phyloP scores from a whole-genome alignment of 495 filamentous ascomycete species.

The Neurospora tetraspora region DNA sequence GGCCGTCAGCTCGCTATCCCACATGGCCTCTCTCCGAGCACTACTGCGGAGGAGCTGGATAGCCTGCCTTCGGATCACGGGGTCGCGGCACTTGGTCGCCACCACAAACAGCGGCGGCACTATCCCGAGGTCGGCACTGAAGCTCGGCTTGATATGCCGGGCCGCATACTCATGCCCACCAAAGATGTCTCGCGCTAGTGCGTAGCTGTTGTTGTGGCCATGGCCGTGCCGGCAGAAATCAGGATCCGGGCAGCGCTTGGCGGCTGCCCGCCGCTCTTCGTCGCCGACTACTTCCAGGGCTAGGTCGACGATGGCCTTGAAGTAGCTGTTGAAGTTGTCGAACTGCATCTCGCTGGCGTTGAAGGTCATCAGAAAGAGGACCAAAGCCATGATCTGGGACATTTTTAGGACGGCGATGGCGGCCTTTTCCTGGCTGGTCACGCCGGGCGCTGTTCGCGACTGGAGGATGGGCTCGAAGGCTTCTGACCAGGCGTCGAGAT shows the following conservation, averaged over 20 bases:
- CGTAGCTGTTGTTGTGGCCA: conserved; percentile 7
- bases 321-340: conserved; percentile 29
- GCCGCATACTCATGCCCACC: conserved; percentile 33
- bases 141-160: conserved; percentile 40
- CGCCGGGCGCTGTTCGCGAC: conserved; percentile 34
- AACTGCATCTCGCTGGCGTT: conserved; percentile 38
- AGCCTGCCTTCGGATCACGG: conserved; percentile 42
- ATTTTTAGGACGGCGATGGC: conserved; percentile 45
- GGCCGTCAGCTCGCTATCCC: conserved; percentile 49
- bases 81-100: conserved; percentile 50
- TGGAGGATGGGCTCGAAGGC: conserved; percentile 42
- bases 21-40: conserved; percentile 52
- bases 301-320: conserved; percentile 34
- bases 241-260: conserved; percentile 33
- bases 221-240: conserved; percentile 31
- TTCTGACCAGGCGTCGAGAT: conserved; percentile 40
- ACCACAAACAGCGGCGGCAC: conserved; percentile 46
- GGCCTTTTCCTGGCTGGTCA: conserved; percentile 42
- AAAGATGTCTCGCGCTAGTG: conserved; percentile 22
- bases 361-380: conserved; percentile 46
- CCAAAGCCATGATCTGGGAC: conserved; percentile 41
- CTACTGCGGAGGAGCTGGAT: conserved; percentile 43
- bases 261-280: conserved; percentile 36
- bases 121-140: conserved; percentile 45
- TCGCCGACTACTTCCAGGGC: conserved; percentile 39